Conservation (phyloP, 2,329 filamentous ascomycete species). For the Penicillium sp. region DNA sequence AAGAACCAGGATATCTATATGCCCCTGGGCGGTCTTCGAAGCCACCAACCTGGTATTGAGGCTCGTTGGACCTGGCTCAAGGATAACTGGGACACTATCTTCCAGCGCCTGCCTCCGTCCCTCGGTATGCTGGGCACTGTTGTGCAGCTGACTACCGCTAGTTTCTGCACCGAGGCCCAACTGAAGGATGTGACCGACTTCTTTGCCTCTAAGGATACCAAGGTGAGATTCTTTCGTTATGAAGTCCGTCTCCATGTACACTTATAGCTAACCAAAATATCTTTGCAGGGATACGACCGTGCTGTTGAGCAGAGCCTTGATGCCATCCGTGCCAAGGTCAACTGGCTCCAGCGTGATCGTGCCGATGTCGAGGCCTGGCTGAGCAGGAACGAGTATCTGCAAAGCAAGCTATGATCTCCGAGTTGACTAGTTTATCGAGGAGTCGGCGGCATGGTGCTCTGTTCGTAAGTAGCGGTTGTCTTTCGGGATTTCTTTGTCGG, state of each 20-base stretch:
- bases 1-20: slow-evolving; percentile 95
- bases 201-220: slow-evolving; percentile 78
- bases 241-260: background rate
- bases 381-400: slow-evolving; percentile 61
- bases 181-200: slow-evolving; percentile 73
- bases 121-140: slow-evolving; percentile 82
- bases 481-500: background rate
- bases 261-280: slow-evolving; percentile 12
- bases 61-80: slow-evolving; percentile 81
- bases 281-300: slow-evolving; percentile 67
- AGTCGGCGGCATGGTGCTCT: background rate
- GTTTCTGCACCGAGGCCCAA: slow-evolving; percentile 75
- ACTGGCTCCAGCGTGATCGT: slow-evolving; percentile 73
- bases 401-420: slow-evolving; percentile 34
- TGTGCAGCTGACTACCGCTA: slow-evolving; percentile 75
- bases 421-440: no score
- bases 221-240: slow-evolving; percentile 45
- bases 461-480: background rate
- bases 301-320: slow-evolving; percentile 87
- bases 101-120: slow-evolving; percentile 77
- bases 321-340: slow-evolving; percentile 76
- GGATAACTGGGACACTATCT: slow-evolving; percentile 81
- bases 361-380: slow-evolving; percentile 74
- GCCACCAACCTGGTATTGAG: slow-evolving; percentile 72
- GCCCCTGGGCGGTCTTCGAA: slow-evolving; percentile 73